phyloP scores from a whole-genome alignment of 257 asterid genomes.

The Solanum corneliomulleri region DNA sequence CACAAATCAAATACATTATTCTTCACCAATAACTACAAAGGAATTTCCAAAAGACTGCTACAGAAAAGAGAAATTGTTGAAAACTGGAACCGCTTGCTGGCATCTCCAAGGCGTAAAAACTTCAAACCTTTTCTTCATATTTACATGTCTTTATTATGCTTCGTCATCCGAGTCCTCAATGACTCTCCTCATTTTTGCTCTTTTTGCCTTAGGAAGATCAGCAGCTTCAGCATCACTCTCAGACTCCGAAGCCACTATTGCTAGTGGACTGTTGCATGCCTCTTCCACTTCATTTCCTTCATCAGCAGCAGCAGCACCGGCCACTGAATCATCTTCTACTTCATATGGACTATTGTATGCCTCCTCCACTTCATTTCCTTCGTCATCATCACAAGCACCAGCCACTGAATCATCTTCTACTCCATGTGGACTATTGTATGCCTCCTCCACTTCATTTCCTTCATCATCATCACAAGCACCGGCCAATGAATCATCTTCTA shows the following conservation, averaged over 20 bases:
- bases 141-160: not conserved
- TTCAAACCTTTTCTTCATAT: not conserved
- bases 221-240: conserved; percentile 22
- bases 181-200: conserved; percentile 33
- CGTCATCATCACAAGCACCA: not conserved
- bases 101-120: not conserved
- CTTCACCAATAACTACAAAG: not conserved
- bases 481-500: not conserved
- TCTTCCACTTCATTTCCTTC: not conserved
- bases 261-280: conserved; percentile 15
- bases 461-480: not conserved
- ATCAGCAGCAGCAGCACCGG: not conserved
- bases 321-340: not conserved
- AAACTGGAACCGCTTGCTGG: not conserved
- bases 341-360: conserved; percentile 1
- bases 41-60: not conserved
- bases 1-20: not conserved
- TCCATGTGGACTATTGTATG: conserved; percentile 3
- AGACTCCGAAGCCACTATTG: conserved; percentile 32
- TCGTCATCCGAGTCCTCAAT: conserved; percentile 64
- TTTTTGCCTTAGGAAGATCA: conserved; percentile 24
- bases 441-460: not conserved
- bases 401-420: not conserved
- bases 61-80: not conserved
- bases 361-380: not conserved